A percentile compares a stretch with the other conserved stretches of the same genome.
These are phyloP conservation scores for Fusarium coffeatum DNA, from an alignment of 2,329 filamentous ascomycete species.

Conservation along the genomic window DNA sequence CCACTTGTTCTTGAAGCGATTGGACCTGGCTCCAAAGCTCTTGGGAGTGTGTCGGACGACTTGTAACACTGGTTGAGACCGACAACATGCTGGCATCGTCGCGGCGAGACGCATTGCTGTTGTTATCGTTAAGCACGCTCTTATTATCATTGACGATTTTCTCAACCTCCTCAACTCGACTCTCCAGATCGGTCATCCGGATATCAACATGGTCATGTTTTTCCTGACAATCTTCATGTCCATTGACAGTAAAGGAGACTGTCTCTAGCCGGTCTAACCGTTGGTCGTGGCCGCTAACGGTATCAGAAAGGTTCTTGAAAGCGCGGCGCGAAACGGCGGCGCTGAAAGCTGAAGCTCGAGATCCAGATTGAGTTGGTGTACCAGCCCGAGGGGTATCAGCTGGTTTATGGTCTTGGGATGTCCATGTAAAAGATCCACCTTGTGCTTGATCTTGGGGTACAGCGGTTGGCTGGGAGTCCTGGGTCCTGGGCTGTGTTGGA, in stretches of 20 bases:
- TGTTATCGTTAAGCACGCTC: slow-evolving; percentile 58
- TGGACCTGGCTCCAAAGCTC: slow-evolving; percentile 65
- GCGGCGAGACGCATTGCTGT: slow-evolving; percentile 55
- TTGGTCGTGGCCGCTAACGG: slow-evolving; percentile 70
- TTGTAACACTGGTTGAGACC: slow-evolving; percentile 57
- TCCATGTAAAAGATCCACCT: slow-evolving; percentile 45
- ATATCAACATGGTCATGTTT: slow-evolving; percentile 74
- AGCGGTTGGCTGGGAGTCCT: slow-evolving; percentile 22
- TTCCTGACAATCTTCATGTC: slow-evolving; percentile 76
- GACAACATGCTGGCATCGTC: slow-evolving; percentile 63
- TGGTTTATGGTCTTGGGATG: slow-evolving; percentile 33
- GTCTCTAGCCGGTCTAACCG: slow-evolving; percentile 77
- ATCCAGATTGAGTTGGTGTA: slow-evolving; percentile 47
- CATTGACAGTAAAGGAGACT: slow-evolving; percentile 72
- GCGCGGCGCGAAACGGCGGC: slow-evolving; percentile 50
- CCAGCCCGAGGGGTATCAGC: slow-evolving; percentile 34
- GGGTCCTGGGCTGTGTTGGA: slow-evolving; percentile 49
- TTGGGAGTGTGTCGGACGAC: slow-evolving; percentile 54
- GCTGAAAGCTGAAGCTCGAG: slow-evolving; percentile 36
- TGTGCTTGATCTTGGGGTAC: slow-evolving; percentile 31
- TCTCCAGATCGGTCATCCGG: slow-evolving; percentile 76
- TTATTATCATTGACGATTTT: slow-evolving; percentile 62
- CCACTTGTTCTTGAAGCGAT: slow-evolving; percentile 61
- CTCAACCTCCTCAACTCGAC: slow-evolving; percentile 69
- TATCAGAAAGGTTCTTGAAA: slow-evolving; percentile 61